These are phyloP conservation scores for Ogataea naganishii DNA, from an alignment of 805 yeast genomes.

Conservation along the genomic window DNA sequence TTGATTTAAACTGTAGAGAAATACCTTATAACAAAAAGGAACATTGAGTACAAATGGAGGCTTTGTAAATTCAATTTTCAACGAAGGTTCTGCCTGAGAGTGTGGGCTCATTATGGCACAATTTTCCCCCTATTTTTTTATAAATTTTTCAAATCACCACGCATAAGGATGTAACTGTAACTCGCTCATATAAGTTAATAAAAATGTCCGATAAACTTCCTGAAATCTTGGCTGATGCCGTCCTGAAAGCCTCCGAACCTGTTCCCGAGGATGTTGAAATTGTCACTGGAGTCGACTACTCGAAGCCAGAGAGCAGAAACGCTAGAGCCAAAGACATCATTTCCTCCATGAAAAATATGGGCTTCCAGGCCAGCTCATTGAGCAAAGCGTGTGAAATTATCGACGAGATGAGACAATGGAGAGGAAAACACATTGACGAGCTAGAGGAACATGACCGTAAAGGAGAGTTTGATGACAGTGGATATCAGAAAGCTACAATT, in stretches of 20 bases:
- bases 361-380: constrained; percentile 88
- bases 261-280: constrained; percentile 72
- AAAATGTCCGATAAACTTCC: constrained; percentile 37
- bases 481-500: constrained; percentile 78
- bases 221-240: constrained; percentile 81
- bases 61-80: too few relatives aligned
- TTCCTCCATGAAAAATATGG: constrained; percentile 85
- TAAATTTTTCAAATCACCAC: too few relatives aligned
- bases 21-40: too few relatives aligned
- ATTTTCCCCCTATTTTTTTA: too few relatives aligned
- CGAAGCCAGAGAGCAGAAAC: constrained; percentile 64
- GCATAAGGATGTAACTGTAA: too few relatives aligned
- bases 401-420: constrained; percentile 87
- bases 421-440: constrained; percentile 68
- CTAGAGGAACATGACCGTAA: constrained; percentile 62
- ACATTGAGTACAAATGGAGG: too few relatives aligned
- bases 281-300: constrained; percentile 87
- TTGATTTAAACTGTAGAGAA: too few relatives aligned
- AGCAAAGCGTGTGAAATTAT: constrained; percentile 89
- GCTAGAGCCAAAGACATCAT: constrained; percentile 75
- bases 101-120: too few relatives aligned
- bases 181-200: too few relatives aligned
- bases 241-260: constrained; percentile 75
- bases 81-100: too few relatives aligned
- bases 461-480: constrained; percentile 71